These are phyloP conservation scores for Cadophora malorum DNA, from an alignment of 2,329 filamentous ascomycete species.

Conservation along the genomic window DNA sequence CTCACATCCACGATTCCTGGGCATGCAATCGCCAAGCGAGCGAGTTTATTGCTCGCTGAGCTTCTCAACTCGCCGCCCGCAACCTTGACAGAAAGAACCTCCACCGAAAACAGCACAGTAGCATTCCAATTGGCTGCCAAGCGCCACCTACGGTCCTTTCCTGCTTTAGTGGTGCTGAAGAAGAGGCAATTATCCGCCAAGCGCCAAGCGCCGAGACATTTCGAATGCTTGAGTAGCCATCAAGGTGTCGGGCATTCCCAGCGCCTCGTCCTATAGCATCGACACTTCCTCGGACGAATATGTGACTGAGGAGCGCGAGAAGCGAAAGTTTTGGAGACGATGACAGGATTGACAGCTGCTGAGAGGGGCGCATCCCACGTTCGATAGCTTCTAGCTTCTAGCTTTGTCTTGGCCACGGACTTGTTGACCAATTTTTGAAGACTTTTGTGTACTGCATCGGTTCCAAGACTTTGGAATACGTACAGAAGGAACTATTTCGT, in stretches of 20 bases:
- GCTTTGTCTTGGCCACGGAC: constrained; percentile 9
- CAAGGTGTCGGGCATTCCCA: constrained; percentile 21
- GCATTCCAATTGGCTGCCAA: constrained; percentile 9
- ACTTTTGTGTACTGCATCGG: background rate
- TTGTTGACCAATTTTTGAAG: constrained; percentile 15
- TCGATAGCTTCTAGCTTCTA: constrained; percentile 4
- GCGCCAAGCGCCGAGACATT: constrained; percentile 21
- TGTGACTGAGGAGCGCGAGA: background rate
- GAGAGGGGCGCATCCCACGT: constrained; percentile 6
- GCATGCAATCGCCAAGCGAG: constrained; percentile 1
- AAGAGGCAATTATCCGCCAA: constrained; percentile 20
- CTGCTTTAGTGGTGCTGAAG: background rate
- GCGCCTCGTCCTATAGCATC: background rate
- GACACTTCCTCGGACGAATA: background rate
- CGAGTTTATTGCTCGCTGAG: background rate
- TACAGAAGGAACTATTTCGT: background rate
- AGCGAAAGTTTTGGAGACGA: background rate
- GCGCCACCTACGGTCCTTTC: background rate
- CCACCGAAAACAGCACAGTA: background rate
- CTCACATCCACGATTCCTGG: background rate
- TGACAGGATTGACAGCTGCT: background rate
- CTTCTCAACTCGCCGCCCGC: background rate
- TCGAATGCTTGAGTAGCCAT: constrained; percentile 24
- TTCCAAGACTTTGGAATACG: constrained; percentile 12
- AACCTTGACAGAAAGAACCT: constrained; percentile 1